A percentile compares a stretch with the other conserved stretches of the same genome.
Evolutionary conservation across 2,329 filamentous ascomycete species (phyloP).

Genomic region (Colletotrichum neosansevieriae): DNA sequence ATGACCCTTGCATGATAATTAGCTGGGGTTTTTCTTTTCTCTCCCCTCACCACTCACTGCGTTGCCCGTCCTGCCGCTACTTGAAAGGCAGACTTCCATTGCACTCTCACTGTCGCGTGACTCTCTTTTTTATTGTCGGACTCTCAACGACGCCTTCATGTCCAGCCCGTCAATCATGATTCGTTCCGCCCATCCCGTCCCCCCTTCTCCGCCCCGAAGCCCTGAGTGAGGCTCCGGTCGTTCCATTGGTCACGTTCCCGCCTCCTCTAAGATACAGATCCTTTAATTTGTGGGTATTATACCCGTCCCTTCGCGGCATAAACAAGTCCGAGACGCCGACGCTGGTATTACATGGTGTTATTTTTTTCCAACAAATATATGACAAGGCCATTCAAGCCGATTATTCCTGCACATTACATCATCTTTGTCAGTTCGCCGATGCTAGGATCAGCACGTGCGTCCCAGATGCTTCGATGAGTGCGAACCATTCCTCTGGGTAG

Average conservation of each 20-base stretch:
- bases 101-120: constrained; percentile 35
- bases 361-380: background rate
- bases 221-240: constrained; percentile 4
- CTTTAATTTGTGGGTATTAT: constrained; percentile 26
- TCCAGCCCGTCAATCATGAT: constrained; percentile 26
- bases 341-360: constrained; percentile 33
- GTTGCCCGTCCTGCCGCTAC: background rate
- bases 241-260: background rate
- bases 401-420: constrained; percentile 30
- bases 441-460: constrained; percentile 3
- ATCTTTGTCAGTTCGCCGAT: background rate
- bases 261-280: background rate
- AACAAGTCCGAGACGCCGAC: constrained; percentile 40
- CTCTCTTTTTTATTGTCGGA: constrained; percentile 27
- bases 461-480: constrained; percentile 16
- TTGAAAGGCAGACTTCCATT: constrained; percentile 23
- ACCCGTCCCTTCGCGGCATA: constrained; percentile 29
- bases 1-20: constrained; percentile 27
- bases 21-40: constrained; percentile 2
- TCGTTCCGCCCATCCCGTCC: constrained; percentile 33
- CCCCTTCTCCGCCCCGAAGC: constrained; percentile 12
- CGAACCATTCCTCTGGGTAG: constrained; percentile 1
- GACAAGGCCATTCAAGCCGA: constrained; percentile 24
- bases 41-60: background rate
- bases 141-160: constrained; percentile 23